Evolutionary conservation across 2,329 filamentous ascomycete genomes (phyloP).

Genomic region (Fusarium tjaetaba): DNA sequence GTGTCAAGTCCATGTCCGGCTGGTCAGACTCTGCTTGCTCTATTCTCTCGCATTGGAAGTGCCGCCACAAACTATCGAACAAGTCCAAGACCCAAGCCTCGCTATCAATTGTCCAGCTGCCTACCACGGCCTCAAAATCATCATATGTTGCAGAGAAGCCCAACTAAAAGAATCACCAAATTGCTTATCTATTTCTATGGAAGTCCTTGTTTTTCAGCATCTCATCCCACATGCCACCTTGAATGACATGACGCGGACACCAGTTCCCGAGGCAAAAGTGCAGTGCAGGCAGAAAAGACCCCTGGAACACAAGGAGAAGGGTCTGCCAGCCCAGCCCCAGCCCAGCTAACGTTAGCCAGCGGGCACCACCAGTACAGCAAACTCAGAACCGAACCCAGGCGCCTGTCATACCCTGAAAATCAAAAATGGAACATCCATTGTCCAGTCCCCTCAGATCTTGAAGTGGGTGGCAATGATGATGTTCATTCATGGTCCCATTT

Average conservation of each 20-base stretch:
- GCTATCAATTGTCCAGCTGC: slow-evolving; percentile 22
- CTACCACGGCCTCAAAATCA: slow-evolving; percentile 3
- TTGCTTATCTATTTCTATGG: background rate
- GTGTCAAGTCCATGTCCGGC: slow-evolving; percentile 8
- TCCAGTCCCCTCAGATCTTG: slow-evolving; percentile 4
- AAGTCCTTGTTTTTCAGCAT: background rate
- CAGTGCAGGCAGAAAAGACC: slow-evolving; percentile 4
- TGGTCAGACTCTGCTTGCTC: slow-evolving; percentile 1
- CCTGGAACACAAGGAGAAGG: slow-evolving; percentile 33
- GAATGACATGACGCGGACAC: slow-evolving; percentile 23
- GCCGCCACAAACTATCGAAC: slow-evolving; percentile 31
- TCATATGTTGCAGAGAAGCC: background rate
- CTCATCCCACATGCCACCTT: slow-evolving; percentile 23
- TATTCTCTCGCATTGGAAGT: slow-evolving; percentile 17
- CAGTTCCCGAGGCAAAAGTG: slow-evolving; percentile 27
- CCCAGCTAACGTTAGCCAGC: background rate
- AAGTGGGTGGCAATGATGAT: slow-evolving; percentile 30
- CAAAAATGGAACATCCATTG: background rate
- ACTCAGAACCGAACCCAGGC: background rate
- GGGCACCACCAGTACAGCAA: background rate
- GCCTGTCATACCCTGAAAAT: slow-evolving; percentile 29
- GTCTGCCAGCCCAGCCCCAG: slow-evolving; percentile 1
- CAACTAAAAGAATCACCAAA: slow-evolving; percentile 9
- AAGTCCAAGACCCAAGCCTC: slow-evolving; percentile 14
- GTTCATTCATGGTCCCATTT: slow-evolving; percentile 22